A percentile compares a stretch with the other conserved stretches of the same genome.
Conservation (phyloP, 805 yeast species). For the Vanderwaltozyma verrucispora region DNA sequence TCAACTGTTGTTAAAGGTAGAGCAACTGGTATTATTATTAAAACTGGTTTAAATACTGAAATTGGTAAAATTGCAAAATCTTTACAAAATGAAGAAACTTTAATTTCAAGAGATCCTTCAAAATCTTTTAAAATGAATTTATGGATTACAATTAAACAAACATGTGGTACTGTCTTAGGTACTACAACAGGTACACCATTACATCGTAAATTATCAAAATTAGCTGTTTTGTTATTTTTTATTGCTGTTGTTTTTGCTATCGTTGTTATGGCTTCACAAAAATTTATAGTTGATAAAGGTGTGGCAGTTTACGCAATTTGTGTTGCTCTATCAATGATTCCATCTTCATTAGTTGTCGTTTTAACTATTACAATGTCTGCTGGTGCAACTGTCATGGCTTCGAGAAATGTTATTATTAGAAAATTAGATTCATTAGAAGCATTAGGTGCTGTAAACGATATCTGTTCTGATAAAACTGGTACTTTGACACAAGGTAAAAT, state of each 20-base stretch:
- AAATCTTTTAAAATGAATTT: constrained; percentile 32
- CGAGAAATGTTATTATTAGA: constrained; percentile 84
- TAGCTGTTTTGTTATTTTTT: constrained; percentile 61
- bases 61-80: constrained; percentile 94
- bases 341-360: constrained; percentile 95
- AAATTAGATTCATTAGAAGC: constrained; percentile 92
- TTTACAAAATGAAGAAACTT: constrained; percentile 29
- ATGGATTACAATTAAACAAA: constrained; percentile 37
- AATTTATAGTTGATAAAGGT: constrained; percentile 60
- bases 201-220: constrained; percentile 61
- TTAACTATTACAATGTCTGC: constrained; percentile 94
- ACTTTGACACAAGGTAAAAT: constrained; percentile 84
- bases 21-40: constrained; percentile 85
- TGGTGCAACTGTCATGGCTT: constrained; percentile 95
- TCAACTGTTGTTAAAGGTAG: constrained; percentile 93
- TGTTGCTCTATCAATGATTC: constrained; percentile 97
- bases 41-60: constrained; percentile 84
- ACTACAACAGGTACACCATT: constrained; percentile 73
- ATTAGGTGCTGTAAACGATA: constrained; percentile 85
- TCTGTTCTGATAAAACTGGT: constrained; percentile 87
- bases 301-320: constrained; percentile 87
- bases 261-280: constrained; percentile 78
- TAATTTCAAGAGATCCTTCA: constrained; percentile 30
- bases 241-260: constrained; percentile 81
- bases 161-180: constrained; percentile 62